Evolutionary conservation across 495 filamentous ascomycete species (phyloP).

Genomic region (Tetracladium setigerum): DNA sequence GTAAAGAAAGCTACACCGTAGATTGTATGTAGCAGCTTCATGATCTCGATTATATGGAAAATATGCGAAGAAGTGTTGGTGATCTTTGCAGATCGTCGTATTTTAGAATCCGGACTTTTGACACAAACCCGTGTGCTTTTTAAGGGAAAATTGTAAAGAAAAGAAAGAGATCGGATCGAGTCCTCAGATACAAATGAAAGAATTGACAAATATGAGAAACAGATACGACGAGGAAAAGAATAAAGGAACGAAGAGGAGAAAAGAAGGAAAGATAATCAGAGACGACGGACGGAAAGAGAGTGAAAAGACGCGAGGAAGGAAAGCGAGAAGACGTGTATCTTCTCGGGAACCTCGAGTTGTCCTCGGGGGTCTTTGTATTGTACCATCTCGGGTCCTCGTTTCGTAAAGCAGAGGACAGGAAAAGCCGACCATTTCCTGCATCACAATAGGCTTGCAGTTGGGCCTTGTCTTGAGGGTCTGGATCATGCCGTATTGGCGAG

Average conservation of each 20-base stretch:
- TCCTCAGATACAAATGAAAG: conserved; percentile 1
- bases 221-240: neutral
- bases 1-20: conserved; percentile 5
- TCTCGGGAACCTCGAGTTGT: conserved; percentile 1
- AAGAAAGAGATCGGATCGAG: neutral
- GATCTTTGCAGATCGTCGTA: neutral
- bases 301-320: conserved; percentile 1
- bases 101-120: neutral
- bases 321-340: neutral
- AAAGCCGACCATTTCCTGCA: neutral
- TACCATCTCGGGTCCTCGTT: conserved; percentile 11
- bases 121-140: neutral
- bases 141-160: neutral
- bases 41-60: conserved; percentile 1
- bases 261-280: conserved; percentile 5
- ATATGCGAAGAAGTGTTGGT: neutral
- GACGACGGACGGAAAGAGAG: conserved; percentile 8
- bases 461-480: conserved; percentile 2
- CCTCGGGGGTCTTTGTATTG: conserved; percentile 1
- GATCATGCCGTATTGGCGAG: conserved; percentile 4
- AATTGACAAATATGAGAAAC: conserved; percentile 1
- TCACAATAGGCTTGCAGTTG: neutral
- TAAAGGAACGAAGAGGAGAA: conserved; percentile 1
- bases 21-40: conserved; percentile 10
- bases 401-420: conserved; percentile 5